Evolutionary conservation across 371 early-diverging fungal genomes (phyloP).

Genomic region (Mucor saturninus): DNA sequence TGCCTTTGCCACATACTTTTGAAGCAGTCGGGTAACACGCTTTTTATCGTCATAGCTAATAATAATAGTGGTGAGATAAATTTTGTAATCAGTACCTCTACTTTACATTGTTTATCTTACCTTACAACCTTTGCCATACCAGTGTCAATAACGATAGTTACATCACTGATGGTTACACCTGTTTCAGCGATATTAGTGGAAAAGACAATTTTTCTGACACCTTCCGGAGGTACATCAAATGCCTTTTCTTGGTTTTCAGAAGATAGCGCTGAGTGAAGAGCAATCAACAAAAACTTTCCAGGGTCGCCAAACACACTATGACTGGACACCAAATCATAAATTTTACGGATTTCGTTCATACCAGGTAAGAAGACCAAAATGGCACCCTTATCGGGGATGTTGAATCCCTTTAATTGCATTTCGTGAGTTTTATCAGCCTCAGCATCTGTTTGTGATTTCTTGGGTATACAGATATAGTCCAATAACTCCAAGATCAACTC

Average conservation of each 20-base stretch:
- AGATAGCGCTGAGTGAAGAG: slow-evolving; percentile 82
- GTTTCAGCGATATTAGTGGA: slow-evolving; percentile 97
- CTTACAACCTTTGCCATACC: slow-evolving; percentile 85
- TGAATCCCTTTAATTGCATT: slow-evolving; percentile 11
- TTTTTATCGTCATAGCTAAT: slow-evolving; percentile 68
- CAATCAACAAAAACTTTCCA: slow-evolving; percentile 62
- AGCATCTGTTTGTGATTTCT: slow-evolving; percentile 1
- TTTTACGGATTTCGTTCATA: slow-evolving; percentile 74
- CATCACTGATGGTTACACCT: slow-evolving; percentile 93
- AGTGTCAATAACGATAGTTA: slow-evolving; percentile 93
- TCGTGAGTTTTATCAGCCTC: slow-evolving; percentile 8
- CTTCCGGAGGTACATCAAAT: slow-evolving; percentile 64
- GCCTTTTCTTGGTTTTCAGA: slow-evolving; percentile 72
- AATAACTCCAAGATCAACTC: slow-evolving; percentile 71
- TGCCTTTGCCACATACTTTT: slow-evolving; percentile 78
- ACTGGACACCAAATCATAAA: slow-evolving; percentile 60
- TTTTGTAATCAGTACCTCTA: not conserved
- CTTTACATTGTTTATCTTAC: slow-evolving; percentile 24
- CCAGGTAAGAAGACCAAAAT: slow-evolving; percentile 92
- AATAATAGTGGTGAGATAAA: not conserved
- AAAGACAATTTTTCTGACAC: slow-evolving; percentile 85
- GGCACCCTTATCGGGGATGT: slow-evolving; percentile 69
- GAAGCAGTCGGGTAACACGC: slow-evolving; percentile 70
- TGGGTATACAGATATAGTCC: slow-evolving; percentile 57
- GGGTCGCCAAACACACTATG: slow-evolving; percentile 51